These are phyloP conservation scores for Candida sanyiensis DNA, from an alignment of 805 yeast genomes.

Conservation along the genomic window DNA sequence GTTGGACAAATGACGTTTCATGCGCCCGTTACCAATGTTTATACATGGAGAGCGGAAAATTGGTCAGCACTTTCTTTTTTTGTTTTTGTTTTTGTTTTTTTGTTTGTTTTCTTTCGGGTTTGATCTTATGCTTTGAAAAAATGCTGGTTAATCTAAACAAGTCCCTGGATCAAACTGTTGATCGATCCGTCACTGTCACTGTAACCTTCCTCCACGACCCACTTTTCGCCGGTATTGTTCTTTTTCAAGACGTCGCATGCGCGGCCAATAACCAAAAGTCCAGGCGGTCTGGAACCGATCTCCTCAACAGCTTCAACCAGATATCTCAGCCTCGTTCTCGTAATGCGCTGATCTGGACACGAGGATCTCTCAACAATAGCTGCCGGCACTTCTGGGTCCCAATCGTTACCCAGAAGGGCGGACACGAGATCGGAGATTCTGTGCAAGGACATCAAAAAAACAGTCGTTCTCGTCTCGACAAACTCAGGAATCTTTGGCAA, in stretches of 20 bases:
- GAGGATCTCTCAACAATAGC: constrained; percentile 88
- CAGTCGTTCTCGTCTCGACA: constrained; percentile 68
- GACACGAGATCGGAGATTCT: constrained; percentile 47
- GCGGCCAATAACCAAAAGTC: constrained; percentile 74
- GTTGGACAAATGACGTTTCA: neutral
- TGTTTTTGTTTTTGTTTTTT: neutral
- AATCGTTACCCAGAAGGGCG: constrained; percentile 48
- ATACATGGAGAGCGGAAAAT: no score
- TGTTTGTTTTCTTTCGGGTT: neutral
- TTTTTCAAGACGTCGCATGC: constrained; percentile 52
- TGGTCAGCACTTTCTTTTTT: no score
- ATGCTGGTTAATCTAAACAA: neutral
- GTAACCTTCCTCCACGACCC: constrained; percentile 33
- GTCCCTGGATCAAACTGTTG: constrained; percentile 3
- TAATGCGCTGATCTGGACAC: constrained; percentile 86
- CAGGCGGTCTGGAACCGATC: constrained; percentile 89
- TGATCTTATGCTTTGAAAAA: neutral
- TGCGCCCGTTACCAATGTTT: neutral
- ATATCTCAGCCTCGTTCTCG: constrained; percentile 62
- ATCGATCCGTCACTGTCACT: constrained; percentile 15
- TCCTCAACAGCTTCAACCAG: constrained; percentile 69
- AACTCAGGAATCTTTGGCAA: constrained; percentile 74
- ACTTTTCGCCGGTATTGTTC: constrained; percentile 18
- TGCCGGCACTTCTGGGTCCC: constrained; percentile 72
- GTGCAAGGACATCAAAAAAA: constrained; percentile 87